Evolutionary conservation across 2,329 filamentous ascomycete genomes (phyloP), one percentile per base, ranked within the genome.

Genomic region (Corinectria fuckeliana): DNA sequence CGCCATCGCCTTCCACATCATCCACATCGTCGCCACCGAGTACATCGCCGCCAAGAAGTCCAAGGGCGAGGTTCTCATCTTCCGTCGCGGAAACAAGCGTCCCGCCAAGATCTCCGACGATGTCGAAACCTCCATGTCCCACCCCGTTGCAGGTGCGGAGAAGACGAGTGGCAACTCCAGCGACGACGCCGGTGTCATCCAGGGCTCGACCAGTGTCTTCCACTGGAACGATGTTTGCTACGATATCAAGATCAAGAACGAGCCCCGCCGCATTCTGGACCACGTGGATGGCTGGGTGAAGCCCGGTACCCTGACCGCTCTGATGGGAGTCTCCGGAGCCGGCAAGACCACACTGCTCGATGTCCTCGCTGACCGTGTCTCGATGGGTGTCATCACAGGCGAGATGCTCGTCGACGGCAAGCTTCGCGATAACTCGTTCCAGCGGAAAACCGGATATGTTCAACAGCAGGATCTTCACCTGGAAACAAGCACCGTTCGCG

Each of bases 241-340:
- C 69, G 88, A 92, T 60, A 90, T 92, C 72, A 86, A 87, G 69
- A 89, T 92, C 73, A 76, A 76, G 53, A 90, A 90, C 68, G 84
- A 90, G 63, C 75, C 79, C 1, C 81, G 89, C 30, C 83, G 88
- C 9, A 88, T 93, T 68, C 77, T 92, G 21, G 86, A 91, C 61
- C 78, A 90, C 50, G 88, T 92, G 2, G 87, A 91, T 67, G 89
- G 90, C 10, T 91, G 88, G 88, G 88, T 91, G 51, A 90, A 91
- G 73, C 89, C 89, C 1, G 89, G 89, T 50, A 91, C 88, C 14
- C 76, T 91, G 13, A 91, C 89, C 6, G 89, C 88, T 10, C 80
- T 91, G 0, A 91, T 91, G 89, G 88, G 74, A 23, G 72, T 73
- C 1, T 75, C 74, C 0, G 74, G 74, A 7, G 74, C 74, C 3